Base-by-base conservation (phyloP, 2,329 filamentous ascomycete species). In the Alternaria incomplexa region DNA sequence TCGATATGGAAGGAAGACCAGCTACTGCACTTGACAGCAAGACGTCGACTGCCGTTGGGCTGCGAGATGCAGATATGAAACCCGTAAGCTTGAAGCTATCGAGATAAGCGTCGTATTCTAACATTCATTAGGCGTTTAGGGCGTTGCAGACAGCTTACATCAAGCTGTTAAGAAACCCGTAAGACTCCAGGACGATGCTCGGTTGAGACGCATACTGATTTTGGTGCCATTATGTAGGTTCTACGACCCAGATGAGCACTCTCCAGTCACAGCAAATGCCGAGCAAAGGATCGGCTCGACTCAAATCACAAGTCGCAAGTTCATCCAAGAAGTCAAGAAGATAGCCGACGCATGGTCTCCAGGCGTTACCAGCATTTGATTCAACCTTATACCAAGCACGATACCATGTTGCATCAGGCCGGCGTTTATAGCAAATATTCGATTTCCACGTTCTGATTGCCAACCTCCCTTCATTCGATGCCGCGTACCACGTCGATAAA, bases 141-240 rank as follows among this genome's bases (percentile, higher is more conserved):
- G 93, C 94, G 26, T 88, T 99, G 81, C 96, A 98, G 82, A 90
- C 87, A n/a, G 93, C 95, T 28, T 99, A 97, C 74, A 91, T 98
- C 61, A 85, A 89, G 65, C 83, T 99, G 55, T 83, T 98, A 69
- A 91, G 97, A 81, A 98, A 99, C 75, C 95, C 55, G 48, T 62
- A 62, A 62, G 59, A 32, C 32, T 15, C 2, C 15, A 26, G 13
- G 17, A 12, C 11, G 5, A 20, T 9, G 15, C 28, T 15, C 25
- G 17, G 20, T n/a, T 22, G 13, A 32, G 7, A 11, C 15, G 17
- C 48, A 30, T 25, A 28, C 46, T 63, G 12, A 63, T 25, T 22
- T n/a, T 97, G 46, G 69, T 91, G 97, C 81, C 97, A 98, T 75
- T 95, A 95, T 0, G 32, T 25, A 62, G 59, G 28, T 99, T 99